Conservation (phyloP, 2,329 filamentous ascomycete species). For the Xylariales sp. region DNA sequence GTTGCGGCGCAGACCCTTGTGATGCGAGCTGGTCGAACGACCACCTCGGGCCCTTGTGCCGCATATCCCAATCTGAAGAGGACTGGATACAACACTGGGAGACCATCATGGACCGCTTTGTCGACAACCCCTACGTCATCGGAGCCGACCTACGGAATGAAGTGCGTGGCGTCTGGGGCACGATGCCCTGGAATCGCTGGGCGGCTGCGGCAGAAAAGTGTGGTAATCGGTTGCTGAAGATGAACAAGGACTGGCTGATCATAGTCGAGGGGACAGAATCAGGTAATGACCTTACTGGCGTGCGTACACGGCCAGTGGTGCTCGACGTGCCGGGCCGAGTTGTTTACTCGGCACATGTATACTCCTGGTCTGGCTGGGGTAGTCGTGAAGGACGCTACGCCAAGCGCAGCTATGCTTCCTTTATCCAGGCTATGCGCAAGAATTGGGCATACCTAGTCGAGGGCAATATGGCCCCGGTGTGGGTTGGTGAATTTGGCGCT, state of each 20-base stretch:
- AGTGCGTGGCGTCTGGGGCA: conserved; percentile 75
- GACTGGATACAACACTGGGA: conserved; percentile 76
- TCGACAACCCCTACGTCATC: conserved; percentile 70
- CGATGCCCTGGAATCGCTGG: conserved; percentile 74
- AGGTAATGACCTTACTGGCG: conserved; percentile 72
- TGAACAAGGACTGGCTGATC: conserved; percentile 74
- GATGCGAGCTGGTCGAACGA: conserved; percentile 76
- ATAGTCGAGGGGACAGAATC: conserved; percentile 76
- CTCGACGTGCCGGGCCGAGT: conserved; percentile 66
- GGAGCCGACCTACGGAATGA: conserved; percentile 77
- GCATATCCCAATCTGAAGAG: conserved; percentile 71
- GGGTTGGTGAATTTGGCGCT: conserved; percentile 75
- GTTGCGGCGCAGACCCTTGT: conserved; percentile 75
- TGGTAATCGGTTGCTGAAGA: conserved; percentile 68
- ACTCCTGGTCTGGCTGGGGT: conserved; percentile 78
- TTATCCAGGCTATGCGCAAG: conserved; percentile 69
- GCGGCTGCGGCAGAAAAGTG: conserved; percentile 72
- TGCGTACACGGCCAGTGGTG: conserved; percentile 64
- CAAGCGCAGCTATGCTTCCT: conserved; percentile 70
- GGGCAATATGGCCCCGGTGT: conserved; percentile 68
- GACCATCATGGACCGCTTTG: conserved; percentile 69
- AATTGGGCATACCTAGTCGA: conserved; percentile 76
- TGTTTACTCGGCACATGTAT: conserved; percentile 77
- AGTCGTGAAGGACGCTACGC: conserved; percentile 69
- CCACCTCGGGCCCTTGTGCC: conserved; percentile 69